Evolutionary conservation across 768 basidiomycete species (phyloP), one percentile per base, ranked within the genome.

Genomic region (Pleurotus pulmonarius): DNA sequence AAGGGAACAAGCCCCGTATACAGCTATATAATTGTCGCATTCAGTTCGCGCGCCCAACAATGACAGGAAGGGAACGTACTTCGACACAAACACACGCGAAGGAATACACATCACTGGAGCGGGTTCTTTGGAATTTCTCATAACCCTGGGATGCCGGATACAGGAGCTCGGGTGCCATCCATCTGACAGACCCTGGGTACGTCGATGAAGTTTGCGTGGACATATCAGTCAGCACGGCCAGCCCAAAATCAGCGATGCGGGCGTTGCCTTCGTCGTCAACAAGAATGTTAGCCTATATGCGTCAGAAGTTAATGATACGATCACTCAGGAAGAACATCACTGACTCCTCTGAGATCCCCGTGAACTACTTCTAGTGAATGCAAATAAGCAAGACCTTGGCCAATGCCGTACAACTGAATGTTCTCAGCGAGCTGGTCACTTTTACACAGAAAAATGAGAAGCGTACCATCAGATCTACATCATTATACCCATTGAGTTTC

Each of bases 161-260:
- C n/a, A 69, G 65, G 12, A 73, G 59, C 58, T 73, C 72, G 7
- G 73, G 73, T 1, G 70, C 68, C 71, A 70, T 73, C 69, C 71
- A 73, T n/a, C 69, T 52, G 6, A 64, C 58, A 18, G 65, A 63
- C n/a, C 70, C 70, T 4, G 61, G 63, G 11, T 62, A 60, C 37
- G 60, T 64, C 3, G 68, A 65, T 2, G 65, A 63, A 24, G 62
- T 63, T 6, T 63, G 59, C 3, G 59, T 47, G 6, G 69, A 69
- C 24, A 61, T 64, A 44, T 71, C 69, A 20, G 64, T 61, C 45
- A 73, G 66, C 6, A 61, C 61, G 8, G 69, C 64, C 39, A 73
- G 56, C 3, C 72, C 73, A 49, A 73, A 74, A 52, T 74, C 73
- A 15, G 69, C 67, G 13, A 74, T 58, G 29, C 67, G 65, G n/a